Percentiles rank a stretch among this genome's conserved stretches.
Conservation (phyloP, 768 basidiomycete genomes). For the Chalciporus sphaerocephalus region DNA sequence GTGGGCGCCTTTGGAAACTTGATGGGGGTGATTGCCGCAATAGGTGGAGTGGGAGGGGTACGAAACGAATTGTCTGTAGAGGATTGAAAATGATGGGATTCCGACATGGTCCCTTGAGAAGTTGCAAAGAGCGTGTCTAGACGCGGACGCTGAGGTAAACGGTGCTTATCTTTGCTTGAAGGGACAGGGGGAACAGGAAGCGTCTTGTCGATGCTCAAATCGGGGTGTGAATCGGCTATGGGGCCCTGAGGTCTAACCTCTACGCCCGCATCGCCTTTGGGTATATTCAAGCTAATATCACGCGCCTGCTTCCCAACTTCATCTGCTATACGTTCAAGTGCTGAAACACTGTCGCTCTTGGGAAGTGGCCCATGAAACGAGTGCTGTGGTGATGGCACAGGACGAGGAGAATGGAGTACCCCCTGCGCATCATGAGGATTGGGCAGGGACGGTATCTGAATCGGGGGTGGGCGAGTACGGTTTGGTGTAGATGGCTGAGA, state of each 20-base stretch:
- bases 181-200: conserved; percentile 57
- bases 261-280: conserved; percentile 21
- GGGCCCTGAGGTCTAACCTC: conserved; percentile 16
- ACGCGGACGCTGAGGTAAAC: conserved; percentile 14
- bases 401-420: conserved; percentile 60
- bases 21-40: conserved; percentile 39
- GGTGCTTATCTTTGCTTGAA: conserved; percentile 34
- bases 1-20: conserved; percentile 34
- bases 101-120: conserved; percentile 6
- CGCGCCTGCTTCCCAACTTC: conserved; percentile 37
- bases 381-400: conserved; percentile 62
- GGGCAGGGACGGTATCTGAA: conserved; percentile 20
- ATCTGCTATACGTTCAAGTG: conserved; percentile 70
- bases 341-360: conserved; percentile 49
- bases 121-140: conserved; percentile 33
- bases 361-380: conserved; percentile 34
- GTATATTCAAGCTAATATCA: conserved; percentile 27
- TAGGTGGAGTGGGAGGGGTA: conserved; percentile 50
- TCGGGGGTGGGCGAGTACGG: conserved; percentile 19
- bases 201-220: conserved; percentile 47
- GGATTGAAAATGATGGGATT: conserved; percentile 10
- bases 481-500: conserved; percentile 4
- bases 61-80: conserved; percentile 11
- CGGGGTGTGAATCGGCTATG: conserved; percentile 12
- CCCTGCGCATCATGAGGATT: conserved; percentile 34